Conservation (phyloP, 805 yeast genomes). For the Candida montana region DNA sequence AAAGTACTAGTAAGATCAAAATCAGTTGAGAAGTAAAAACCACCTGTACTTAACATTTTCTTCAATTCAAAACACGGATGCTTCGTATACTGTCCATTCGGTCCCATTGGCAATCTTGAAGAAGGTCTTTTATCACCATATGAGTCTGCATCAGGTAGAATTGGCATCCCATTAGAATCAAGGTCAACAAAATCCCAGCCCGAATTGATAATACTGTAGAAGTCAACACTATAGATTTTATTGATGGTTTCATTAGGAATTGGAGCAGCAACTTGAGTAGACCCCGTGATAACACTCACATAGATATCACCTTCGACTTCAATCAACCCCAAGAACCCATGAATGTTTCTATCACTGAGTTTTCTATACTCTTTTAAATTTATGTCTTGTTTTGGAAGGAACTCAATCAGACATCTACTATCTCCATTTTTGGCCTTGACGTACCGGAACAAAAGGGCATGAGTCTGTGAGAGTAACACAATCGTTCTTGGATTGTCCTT, state of each 20-base stretch:
- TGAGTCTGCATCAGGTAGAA: slow-evolving; percentile 34
- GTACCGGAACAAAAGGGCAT: slow-evolving; percentile 42
- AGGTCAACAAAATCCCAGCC: slow-evolving; percentile 78
- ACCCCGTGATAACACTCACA: slow-evolving; percentile 74
- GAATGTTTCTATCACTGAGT: slow-evolving; percentile 40
- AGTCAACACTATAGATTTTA: slow-evolving; percentile 80
- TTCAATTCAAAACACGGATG: slow-evolving; percentile 79
- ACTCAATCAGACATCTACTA: slow-evolving; percentile 44
- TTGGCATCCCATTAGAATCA: slow-evolving; percentile 64
- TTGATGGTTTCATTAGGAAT: slow-evolving; percentile 73
- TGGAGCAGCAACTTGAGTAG: slow-evolving; percentile 76
- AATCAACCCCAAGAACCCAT: slow-evolving; percentile 79
- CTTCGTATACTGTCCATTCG: slow-evolving; percentile 10
- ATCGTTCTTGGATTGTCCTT: slow-evolving; percentile 34
- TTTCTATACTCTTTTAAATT: slow-evolving; percentile 34
- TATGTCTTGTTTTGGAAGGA: slow-evolving; percentile 36
- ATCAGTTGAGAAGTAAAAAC: slow-evolving; percentile 87
- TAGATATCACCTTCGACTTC: slow-evolving; percentile 62
- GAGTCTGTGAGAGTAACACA: slow-evolving; percentile 37
- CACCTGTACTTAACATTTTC: slow-evolving; percentile 77
- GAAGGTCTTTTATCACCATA: slow-evolving; percentile 10
- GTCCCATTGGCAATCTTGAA: slow-evolving; percentile 10
- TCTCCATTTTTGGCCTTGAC: slow-evolving; percentile 27
- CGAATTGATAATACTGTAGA: slow-evolving; percentile 63
- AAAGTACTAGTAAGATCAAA: slow-evolving; percentile 87